These are phyloP conservation scores for Gossypium trilobum DNA, from an alignment of 441 rosid genomes.

Conservation along the genomic window DNA sequence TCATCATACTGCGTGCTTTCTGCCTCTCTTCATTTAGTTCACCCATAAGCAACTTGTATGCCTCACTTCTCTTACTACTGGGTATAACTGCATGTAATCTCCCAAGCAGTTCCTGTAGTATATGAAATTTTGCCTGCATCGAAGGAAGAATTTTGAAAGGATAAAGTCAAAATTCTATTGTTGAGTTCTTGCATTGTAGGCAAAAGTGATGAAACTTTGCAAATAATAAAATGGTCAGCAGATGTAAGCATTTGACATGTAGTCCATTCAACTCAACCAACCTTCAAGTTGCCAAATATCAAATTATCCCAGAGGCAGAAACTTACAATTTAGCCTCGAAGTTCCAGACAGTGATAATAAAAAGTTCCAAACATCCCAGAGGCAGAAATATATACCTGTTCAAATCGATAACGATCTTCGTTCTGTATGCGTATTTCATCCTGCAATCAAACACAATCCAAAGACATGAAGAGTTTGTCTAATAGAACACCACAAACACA, in stretches of 20 bases:
- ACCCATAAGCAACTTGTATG: conserved; percentile 44
- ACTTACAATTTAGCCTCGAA: background rate
- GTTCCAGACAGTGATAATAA: background rate
- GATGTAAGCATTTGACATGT: background rate
- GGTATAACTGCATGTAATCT: conserved; percentile 54
- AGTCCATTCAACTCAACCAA: background rate
- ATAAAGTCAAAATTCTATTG: background rate
- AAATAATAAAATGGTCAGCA: background rate
- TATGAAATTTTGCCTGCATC: conserved; percentile 80
- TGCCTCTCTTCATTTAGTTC: conserved; percentile 72
- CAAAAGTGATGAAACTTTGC: background rate
- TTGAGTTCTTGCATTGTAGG: background rate
- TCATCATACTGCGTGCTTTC: conserved; percentile 63
- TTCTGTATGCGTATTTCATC: conserved; percentile 73
- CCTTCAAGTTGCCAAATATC: background rate
- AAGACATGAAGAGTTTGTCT: background rate
- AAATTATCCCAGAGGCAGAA: background rate
- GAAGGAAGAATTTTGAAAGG: background rate
- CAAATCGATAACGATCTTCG: conserved; percentile 65
- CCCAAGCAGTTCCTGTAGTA: conserved; percentile 87
- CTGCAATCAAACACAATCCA: conserved; percentile 38
- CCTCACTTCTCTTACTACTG: conserved; percentile 37
- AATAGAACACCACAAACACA: background rate
- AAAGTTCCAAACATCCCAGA: conserved; percentile 5
- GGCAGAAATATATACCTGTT: conserved; percentile 50